Evolutionary conservation across 2,329 filamentous ascomycete species (phyloP).

Genomic region (Clarireedia sp.): DNA sequence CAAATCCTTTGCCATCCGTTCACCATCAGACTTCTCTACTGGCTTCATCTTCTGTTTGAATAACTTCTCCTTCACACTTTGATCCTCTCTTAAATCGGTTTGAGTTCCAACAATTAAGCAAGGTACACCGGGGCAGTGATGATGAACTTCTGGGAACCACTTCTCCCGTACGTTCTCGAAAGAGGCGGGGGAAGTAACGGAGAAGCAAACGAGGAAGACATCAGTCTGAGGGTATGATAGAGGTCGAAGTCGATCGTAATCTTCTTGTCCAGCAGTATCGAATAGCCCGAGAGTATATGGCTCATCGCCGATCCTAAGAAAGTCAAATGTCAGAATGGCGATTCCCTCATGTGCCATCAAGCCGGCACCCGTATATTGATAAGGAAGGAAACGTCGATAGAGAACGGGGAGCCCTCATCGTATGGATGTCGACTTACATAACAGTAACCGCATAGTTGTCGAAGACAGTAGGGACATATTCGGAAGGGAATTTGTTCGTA

Average conservation of each 20-base stretch:
- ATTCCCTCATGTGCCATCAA: not conserved
- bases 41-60: slow-evolving; percentile 94
- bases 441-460: slow-evolving; percentile 99
- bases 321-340: slow-evolving; percentile 8
- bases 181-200: slow-evolving; percentile 90
- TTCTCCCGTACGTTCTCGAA: slow-evolving; percentile 99
- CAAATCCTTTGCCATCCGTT: slow-evolving; percentile 94
- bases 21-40: slow-evolving; percentile 85
- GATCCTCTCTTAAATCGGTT: slow-evolving; percentile 88
- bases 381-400: not conserved
- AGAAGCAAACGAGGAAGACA: slow-evolving; percentile 98
- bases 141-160: slow-evolving; percentile 97
- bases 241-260: slow-evolving; percentile 95
- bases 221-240: slow-evolving; percentile 98
- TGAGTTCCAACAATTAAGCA: slow-evolving; percentile 98
- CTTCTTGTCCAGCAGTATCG: slow-evolving; percentile 98
- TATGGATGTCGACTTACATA: slow-evolving; percentile 62
- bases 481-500: slow-evolving; percentile 98
- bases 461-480: slow-evolving; percentile 99
- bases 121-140: slow-evolving; percentile 95
- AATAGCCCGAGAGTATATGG: slow-evolving; percentile 96
- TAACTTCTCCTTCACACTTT: slow-evolving; percentile 81
- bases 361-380: not conserved
- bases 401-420: not conserved
- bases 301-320: slow-evolving; percentile 88